These are phyloP conservation scores for Tricholoma terreum DNA, from an alignment of 768 basidiomycete species.

Conservation along the genomic window DNA sequence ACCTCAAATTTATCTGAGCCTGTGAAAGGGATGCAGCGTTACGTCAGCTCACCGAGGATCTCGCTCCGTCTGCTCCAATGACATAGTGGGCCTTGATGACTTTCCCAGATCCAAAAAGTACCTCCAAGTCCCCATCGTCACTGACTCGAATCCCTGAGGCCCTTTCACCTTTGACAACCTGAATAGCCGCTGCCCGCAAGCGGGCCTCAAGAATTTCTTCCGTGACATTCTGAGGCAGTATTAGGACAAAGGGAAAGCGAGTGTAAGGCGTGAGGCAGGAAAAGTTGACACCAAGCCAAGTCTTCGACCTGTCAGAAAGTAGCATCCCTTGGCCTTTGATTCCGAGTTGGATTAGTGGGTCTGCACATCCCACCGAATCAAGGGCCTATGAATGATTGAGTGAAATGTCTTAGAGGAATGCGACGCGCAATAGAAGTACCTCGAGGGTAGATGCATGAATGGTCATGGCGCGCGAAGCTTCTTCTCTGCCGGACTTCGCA, in stretches of 20 bases:
- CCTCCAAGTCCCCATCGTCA: constrained; percentile 31
- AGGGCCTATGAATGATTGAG: constrained; percentile 33
- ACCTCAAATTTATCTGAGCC: constrained; percentile 28
- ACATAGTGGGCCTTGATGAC: constrained; percentile 43
- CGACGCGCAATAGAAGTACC: constrained; percentile 22
- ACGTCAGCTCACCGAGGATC: constrained; percentile 34
- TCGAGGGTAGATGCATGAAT: constrained; percentile 55
- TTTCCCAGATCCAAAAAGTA: constrained; percentile 46
- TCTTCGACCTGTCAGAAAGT: constrained; percentile 27
- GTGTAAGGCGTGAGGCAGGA: constrained; percentile 36
- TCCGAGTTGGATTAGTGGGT: constrained; percentile 35
- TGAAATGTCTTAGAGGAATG: not conserved
- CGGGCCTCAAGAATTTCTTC: constrained; percentile 38
- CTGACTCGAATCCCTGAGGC: constrained; percentile 35
- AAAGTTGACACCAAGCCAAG: constrained; percentile 30
- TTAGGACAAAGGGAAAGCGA: constrained; percentile 38
- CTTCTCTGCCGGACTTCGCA: constrained; percentile 24
- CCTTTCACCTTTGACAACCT: constrained; percentile 35
- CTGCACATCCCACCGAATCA: constrained; percentile 41
- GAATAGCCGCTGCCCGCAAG: constrained; percentile 29
- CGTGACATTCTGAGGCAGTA: constrained; percentile 43
- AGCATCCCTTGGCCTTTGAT: constrained; percentile 25
- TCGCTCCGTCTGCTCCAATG: constrained; percentile 50
- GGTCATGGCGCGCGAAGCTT: constrained; percentile 42
- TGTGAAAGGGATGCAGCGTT: not conserved